Evolutionary conservation across 208 protist species (phyloP).

Genomic region (Trypanosoma lewisi): DNA sequence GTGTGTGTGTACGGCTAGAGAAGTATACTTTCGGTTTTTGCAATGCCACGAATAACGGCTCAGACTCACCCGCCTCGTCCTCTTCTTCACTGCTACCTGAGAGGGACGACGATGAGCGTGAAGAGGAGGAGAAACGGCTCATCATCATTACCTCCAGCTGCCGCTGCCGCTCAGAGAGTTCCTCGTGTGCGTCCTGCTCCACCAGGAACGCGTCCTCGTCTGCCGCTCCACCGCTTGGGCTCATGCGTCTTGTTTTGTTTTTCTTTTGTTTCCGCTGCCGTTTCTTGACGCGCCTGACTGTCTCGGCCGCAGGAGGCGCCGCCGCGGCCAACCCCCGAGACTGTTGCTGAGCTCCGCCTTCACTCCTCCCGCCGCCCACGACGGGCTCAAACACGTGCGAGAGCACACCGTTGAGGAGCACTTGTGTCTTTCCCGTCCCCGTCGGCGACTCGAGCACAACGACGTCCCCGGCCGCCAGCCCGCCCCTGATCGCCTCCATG

Average conservation of each 20-base stretch:
- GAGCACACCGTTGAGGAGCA: conserved; percentile 87
- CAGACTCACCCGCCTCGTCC: conserved; percentile 16
- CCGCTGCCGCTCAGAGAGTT: conserved; percentile 15
- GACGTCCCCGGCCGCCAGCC: conserved; percentile 43
- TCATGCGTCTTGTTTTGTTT: background rate
- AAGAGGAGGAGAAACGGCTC: too few relatives aligned
- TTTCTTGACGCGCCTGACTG: conserved; percentile 1
- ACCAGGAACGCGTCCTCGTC: conserved; percentile 35
- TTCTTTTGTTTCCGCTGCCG: background rate
- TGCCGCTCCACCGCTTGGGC: background rate
- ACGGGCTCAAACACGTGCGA: conserved; percentile 55
- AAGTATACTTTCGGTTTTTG: conserved; percentile 91
- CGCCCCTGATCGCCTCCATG: conserved; percentile 50
- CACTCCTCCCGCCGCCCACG: background rate
- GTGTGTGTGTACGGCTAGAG: conserved; percentile 94
- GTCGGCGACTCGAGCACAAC: conserved; percentile 95
- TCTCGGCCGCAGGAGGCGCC: conserved; percentile 4
- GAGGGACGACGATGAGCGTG: conserved; percentile 8
- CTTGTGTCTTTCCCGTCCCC: conserved; percentile 95
- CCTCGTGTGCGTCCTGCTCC: conserved; percentile 32
- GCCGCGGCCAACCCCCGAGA: background rate
- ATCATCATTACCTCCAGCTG: background rate
- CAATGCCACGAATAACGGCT: conserved; percentile 15
- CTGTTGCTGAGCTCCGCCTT: background rate
- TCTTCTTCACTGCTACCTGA: conserved; percentile 13